Percentiles rank a stretch among this genome's conserved stretches.
Conservation (phyloP, 2,329 filamentous ascomycete species). For the Chalaropsis ovoidea region DNA sequence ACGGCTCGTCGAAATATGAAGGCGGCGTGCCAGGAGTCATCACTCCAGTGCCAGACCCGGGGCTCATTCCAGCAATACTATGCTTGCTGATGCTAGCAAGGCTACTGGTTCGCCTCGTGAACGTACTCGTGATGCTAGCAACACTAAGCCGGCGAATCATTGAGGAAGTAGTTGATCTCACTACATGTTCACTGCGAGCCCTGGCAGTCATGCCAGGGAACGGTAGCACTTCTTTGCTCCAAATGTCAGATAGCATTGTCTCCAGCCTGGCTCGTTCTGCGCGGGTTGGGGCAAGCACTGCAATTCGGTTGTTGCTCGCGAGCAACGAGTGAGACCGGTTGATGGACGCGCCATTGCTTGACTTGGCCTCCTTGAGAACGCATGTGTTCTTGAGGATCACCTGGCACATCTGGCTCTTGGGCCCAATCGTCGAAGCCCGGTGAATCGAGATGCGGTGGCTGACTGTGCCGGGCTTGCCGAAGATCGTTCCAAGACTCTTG, state of each 20-base stretch:
- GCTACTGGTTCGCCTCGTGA: slow-evolving; percentile 60
- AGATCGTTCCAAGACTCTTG: slow-evolving; percentile 62
- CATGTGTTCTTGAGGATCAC: slow-evolving; percentile 82
- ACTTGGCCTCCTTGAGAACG: slow-evolving; percentile 47
- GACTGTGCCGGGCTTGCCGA: slow-evolving; percentile 58
- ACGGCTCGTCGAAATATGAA: slow-evolving; percentile 21
- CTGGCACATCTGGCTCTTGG: slow-evolving; percentile 58
- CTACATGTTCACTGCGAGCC: slow-evolving; percentile 57
- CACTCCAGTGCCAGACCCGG: slow-evolving; percentile 14
- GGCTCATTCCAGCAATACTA: slow-evolving; percentile 17
- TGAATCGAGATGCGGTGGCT: slow-evolving; percentile 67
- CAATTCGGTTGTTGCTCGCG: slow-evolving; percentile 54
- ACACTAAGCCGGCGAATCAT: slow-evolving; percentile 83
- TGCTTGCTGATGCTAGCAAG: slow-evolving; percentile 33
- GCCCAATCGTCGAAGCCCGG: slow-evolving; percentile 61
- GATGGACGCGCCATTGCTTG: slow-evolving; percentile 43
- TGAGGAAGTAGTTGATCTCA: slow-evolving; percentile 69
- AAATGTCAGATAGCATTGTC: slow-evolving; percentile 62
- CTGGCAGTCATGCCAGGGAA: slow-evolving; percentile 68
- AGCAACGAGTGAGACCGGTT: slow-evolving; percentile 70
- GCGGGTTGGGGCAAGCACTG: slow-evolving; percentile 62
- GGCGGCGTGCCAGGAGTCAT: slow-evolving; percentile 18
- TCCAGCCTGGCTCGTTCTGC: slow-evolving; percentile 71
- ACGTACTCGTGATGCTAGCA: slow-evolving; percentile 65
- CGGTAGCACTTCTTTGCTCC: slow-evolving; percentile 70